Evolutionary conservation across 2,329 filamentous ascomycete genomes (phyloP).

Genomic region (Juglanconis oblonga): DNA sequence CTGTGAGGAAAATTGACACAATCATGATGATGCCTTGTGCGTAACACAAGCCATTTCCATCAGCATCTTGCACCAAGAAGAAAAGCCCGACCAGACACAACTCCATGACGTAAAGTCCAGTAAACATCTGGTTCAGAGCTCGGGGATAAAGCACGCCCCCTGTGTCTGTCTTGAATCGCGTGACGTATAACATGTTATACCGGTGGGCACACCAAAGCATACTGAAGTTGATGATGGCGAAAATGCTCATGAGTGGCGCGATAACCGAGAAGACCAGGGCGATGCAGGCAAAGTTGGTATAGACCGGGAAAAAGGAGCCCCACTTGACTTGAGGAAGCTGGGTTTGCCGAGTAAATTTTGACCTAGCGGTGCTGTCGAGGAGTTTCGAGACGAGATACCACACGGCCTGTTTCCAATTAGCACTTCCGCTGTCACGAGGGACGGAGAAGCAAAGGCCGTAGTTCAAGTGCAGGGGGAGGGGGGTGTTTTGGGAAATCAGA

Average conservation of each 20-base stretch:
- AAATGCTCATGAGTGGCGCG: conserved; percentile 84
- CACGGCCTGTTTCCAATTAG: conserved; percentile 30
- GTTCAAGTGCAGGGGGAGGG: neutral
- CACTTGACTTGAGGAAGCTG: conserved; percentile 75
- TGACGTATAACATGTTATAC: conserved; percentile 97
- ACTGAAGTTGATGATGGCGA: conserved; percentile 88
- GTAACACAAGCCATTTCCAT: conserved; percentile 56
- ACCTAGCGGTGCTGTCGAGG: conserved; percentile 74
- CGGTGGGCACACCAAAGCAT: conserved; percentile 92
- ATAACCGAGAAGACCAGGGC: conserved; percentile 85
- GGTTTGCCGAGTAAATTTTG: conserved; percentile 85
- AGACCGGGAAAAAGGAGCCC: conserved; percentile 93
- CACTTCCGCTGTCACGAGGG: neutral
- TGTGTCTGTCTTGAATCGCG: conserved; percentile 83
- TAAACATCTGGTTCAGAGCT: conserved; percentile 94
- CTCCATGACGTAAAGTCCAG: conserved; percentile 92
- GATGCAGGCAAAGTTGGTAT: conserved; percentile 95
- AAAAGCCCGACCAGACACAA: conserved; percentile 86
- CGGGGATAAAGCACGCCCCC: conserved; percentile 88
- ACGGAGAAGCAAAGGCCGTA: neutral
- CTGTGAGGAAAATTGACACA: conserved; percentile 66
- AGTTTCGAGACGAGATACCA: conserved; percentile 82
- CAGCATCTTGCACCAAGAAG: conserved; percentile 66
- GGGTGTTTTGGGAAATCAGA: no score
- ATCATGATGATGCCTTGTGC: conserved; percentile 86